Percentiles rank a stretch among this genome's conserved stretches.
These are phyloP conservation scores for Grosmannia clavigera DNA, from an alignment of 2,329 filamentous ascomycete genomes.

Conservation along the genomic window DNA sequence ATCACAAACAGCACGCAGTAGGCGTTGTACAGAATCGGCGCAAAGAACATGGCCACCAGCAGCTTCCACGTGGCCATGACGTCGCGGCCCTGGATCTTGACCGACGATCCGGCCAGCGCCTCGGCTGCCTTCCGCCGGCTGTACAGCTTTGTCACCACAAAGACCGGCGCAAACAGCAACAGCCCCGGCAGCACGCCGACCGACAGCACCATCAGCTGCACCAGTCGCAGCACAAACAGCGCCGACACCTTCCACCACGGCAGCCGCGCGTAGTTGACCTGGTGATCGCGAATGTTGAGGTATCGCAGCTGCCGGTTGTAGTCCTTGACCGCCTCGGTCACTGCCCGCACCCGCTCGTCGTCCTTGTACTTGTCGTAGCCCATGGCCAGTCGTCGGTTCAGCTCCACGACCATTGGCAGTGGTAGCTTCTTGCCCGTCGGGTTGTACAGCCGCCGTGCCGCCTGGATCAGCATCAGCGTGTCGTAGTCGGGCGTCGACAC, in stretches of 20 bases:
- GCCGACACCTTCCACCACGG: slow-evolving; percentile 63
- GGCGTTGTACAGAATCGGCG: slow-evolving; percentile 68
- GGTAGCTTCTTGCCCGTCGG: slow-evolving; percentile 88
- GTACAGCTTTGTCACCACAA: slow-evolving; percentile 72
- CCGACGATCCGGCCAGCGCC: slow-evolving; percentile 71
- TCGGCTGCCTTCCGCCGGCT: slow-evolving; percentile 71
- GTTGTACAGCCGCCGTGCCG: slow-evolving; percentile 84
- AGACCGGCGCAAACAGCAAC: slow-evolving; percentile 77
- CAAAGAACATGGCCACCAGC: slow-evolving; percentile 72
- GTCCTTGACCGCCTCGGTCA: slow-evolving; percentile 63
- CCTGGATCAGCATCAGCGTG: slow-evolving; percentile 93
- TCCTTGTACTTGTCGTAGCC: slow-evolving; percentile 90
- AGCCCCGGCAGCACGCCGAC: slow-evolving; percentile 77
- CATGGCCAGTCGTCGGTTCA: slow-evolving; percentile 81
- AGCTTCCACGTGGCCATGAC: slow-evolving; percentile 94
- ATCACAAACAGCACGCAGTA: slow-evolving; percentile 65
- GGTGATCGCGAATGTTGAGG: slow-evolving; percentile 82
- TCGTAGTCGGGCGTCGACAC: slow-evolving; percentile 91
- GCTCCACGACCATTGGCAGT: slow-evolving; percentile 81
- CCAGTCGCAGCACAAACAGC: slow-evolving; percentile 66
- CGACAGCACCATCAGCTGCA: slow-evolving; percentile 64
- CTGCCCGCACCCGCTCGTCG: slow-evolving; percentile 65
- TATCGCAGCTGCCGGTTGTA: slow-evolving; percentile 84
- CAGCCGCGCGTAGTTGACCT: slow-evolving; percentile 83
- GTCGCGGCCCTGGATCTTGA: slow-evolving; percentile 79